A percentile compares a stretch with the other conserved stretches of the same genome.
Conservation (phyloP, 768 basidiomycete genomes). For the Termitomyces eurrhizus region DNA sequence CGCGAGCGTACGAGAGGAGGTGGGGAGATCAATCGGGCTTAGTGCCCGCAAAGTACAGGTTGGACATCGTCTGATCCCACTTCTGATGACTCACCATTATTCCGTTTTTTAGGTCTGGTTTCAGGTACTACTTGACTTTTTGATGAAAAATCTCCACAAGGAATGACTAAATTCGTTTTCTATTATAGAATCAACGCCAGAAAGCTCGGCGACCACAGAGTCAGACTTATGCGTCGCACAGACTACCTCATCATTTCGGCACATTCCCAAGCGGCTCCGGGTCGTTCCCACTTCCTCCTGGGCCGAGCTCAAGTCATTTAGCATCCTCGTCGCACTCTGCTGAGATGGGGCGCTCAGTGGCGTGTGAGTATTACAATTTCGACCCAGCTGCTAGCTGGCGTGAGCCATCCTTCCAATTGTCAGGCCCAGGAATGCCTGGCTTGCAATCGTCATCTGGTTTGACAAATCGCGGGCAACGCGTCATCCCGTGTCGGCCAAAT, state of each 20-base stretch:
- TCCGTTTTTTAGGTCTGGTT: slow-evolving; percentile 72
- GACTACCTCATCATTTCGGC: slow-evolving; percentile 58
- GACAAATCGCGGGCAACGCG: slow-evolving; percentile 2
- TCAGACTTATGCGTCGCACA: slow-evolving; percentile 49
- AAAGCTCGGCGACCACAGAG: slow-evolving; percentile 76
- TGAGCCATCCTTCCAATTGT: slow-evolving; percentile 36
- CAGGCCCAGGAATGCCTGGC: slow-evolving; percentile 56
- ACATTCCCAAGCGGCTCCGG: slow-evolving; percentile 48
- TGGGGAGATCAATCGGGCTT: slow-evolving; percentile 82
- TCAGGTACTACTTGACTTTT: slow-evolving; percentile 47
- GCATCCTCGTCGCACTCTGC: neutral
- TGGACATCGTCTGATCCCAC: slow-evolving; percentile 23
- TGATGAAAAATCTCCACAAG: slow-evolving; percentile 11
- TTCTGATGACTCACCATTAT: slow-evolving; percentile 9
- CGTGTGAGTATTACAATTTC: slow-evolving; percentile 21
- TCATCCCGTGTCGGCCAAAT: slow-evolving; percentile 6
- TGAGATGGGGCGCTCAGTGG: slow-evolving; percentile 1
- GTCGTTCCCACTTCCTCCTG: slow-evolving; percentile 12
- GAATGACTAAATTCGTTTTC: slow-evolving; percentile 16
- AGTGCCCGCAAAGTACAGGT: slow-evolving; percentile 91
- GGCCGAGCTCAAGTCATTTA: slow-evolving; percentile 10
- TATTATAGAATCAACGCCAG: slow-evolving; percentile 76
- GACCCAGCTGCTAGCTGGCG: slow-evolving; percentile 26
- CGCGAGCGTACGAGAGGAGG: slow-evolving; percentile 83
- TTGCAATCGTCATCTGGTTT: slow-evolving; percentile 16